A percentile compares a stretch with the other conserved stretches of the same genome.
Evolutionary conservation across 192 early-diverging fungal species (phyloP).

Genomic region (Allomyces arbusculus): DNA sequence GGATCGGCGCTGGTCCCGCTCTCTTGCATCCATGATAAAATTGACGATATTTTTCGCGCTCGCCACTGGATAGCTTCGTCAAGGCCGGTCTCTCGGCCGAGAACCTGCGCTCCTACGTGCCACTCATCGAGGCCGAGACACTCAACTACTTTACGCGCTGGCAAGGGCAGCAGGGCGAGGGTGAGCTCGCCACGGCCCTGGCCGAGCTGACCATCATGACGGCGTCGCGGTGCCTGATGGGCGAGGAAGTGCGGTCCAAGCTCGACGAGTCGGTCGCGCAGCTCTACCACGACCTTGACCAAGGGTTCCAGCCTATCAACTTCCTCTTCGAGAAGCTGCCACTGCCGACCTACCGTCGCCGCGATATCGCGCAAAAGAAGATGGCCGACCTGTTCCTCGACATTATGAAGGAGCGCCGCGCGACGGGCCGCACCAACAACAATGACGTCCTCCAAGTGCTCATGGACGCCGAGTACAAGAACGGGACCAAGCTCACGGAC

Average conservation of each 20-base stretch:
- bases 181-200: slow-evolving; percentile 60
- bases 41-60: too few species aligned
- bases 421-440: not conserved
- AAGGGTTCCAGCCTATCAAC: slow-evolving; percentile 83
- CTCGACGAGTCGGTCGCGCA: slow-evolving; percentile 65
- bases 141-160: slow-evolving; percentile 50
- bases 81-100: slow-evolving; percentile 77
- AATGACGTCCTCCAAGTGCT: slow-evolving; percentile 64
- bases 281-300: slow-evolving; percentile 85
- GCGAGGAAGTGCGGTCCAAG: slow-evolving; percentile 72
- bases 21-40: not conserved
- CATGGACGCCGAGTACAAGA: slow-evolving; percentile 73
- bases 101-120: slow-evolving; percentile 70
- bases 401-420: slow-evolving; percentile 63
- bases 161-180: slow-evolving; percentile 17
- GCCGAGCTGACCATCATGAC: slow-evolving; percentile 83
- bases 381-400: slow-evolving; percentile 58
- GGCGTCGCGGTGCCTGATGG: slow-evolving; percentile 83
- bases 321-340: slow-evolving; percentile 85
- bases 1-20: not conserved
- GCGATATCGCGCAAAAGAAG: slow-evolving; percentile 63
- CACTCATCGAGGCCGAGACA: slow-evolving; percentile 66
- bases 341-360: slow-evolving; percentile 60
- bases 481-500: slow-evolving; percentile 64
- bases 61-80: slow-evolving; percentile 85